Conservation (phyloP, 192 early-diverging fungal species). For the Backusella westeae region DNA sequence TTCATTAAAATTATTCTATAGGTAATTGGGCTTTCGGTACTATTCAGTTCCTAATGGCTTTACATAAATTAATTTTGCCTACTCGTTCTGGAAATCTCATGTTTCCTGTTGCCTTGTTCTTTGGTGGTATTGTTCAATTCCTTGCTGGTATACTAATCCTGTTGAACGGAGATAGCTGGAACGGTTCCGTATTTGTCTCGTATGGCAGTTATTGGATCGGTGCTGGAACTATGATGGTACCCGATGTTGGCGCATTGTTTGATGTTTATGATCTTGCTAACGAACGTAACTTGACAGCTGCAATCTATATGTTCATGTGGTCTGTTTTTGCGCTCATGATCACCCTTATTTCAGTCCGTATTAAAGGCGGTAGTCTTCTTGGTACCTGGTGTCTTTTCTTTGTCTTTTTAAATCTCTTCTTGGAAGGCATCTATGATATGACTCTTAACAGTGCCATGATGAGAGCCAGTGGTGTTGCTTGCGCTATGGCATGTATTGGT, state of each 20-base stretch:
- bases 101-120: slow-evolving; percentile 22
- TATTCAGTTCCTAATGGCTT: slow-evolving; percentile 18
- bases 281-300: neutral
- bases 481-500: slow-evolving; percentile 21
- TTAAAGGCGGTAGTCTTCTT: slow-evolving; percentile 22
- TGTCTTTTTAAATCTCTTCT: slow-evolving; percentile 26
- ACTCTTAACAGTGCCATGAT: neutral
- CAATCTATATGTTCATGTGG: slow-evolving; percentile 27
- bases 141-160: slow-evolving; percentile 26
- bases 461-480: slow-evolving; percentile 26
- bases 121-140: slow-evolving; percentile 34
- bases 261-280: slow-evolving; percentile 1
- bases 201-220: slow-evolving; percentile 36
- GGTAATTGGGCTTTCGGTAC: slow-evolving; percentile 26
- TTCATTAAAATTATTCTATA: slow-evolving; percentile 1
- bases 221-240: slow-evolving; percentile 28
- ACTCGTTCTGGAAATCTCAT: slow-evolving; percentile 17
- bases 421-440: slow-evolving; percentile 5
- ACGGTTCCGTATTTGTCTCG: slow-evolving; percentile 25
- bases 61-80: slow-evolving; percentile 25
- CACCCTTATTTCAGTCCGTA: slow-evolving; percentile 10
- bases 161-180: slow-evolving; percentile 20
- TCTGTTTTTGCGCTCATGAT: slow-evolving; percentile 11
- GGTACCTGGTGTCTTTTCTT: slow-evolving; percentile 18
- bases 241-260: neutral